Evolutionary conservation across 176 grass and related monocot genomes (phyloP).

Genomic region (Guadua angustifolia): DNA sequence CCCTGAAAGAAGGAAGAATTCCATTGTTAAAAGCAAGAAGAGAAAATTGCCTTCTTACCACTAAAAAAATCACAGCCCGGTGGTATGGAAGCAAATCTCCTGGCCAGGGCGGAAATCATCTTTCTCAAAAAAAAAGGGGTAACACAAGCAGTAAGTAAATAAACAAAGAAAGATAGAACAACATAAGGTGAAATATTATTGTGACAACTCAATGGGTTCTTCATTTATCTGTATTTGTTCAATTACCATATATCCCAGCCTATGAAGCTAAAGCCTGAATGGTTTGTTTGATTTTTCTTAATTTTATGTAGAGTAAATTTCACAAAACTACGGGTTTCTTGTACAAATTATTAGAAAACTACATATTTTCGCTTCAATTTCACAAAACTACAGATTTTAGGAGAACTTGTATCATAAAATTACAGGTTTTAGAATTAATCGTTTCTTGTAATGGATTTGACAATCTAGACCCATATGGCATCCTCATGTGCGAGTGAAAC

Average conservation of each 20-base stretch:
- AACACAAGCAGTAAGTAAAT: background rate
- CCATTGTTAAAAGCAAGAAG: conserved; percentile 48
- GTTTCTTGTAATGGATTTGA: too few species aligned
- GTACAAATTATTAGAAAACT: too few species aligned
- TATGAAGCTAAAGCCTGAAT: background rate
- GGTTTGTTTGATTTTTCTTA: background rate
- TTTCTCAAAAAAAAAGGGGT: background rate
- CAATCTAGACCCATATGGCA: too few species aligned
- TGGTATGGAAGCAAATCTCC: conserved; percentile 4
- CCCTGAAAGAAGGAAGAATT: conserved; percentile 61
- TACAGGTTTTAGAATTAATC: too few species aligned
- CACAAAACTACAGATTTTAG: too few species aligned
- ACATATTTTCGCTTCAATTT: too few species aligned
- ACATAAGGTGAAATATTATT: background rate
- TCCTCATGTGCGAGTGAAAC: too few species aligned
- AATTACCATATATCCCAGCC: background rate
- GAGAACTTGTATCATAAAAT: too few species aligned
- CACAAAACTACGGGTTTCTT: too few species aligned
- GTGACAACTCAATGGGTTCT: background rate
- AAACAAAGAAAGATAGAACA: background rate
- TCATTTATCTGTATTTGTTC: background rate
- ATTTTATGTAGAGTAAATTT: background rate
- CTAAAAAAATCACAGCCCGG: too few species aligned
- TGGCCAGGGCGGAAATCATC: background rate
- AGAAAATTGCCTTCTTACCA: too few species aligned